A percentile compares a stretch with the other conserved stretches of the same genome.
Conservation (phyloP, 2,329 filamentous ascomycete genomes). For the Diaporthe caulivora region DNA sequence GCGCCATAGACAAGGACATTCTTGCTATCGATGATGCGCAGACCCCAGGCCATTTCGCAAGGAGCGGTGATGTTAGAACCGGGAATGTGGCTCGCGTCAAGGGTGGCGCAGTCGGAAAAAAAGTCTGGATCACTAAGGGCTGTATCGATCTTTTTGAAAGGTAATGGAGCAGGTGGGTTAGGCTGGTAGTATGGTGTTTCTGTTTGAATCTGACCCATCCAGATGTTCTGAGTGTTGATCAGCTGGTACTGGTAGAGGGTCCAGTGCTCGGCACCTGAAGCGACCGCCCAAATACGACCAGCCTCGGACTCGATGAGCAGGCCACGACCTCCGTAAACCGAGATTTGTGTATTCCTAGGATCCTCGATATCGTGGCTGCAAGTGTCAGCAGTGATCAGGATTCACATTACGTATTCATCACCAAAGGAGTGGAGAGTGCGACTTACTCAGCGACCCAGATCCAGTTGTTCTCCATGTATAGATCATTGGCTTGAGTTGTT, state of each 20-base stretch:
- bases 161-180: constrained; percentile 68
- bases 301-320: constrained; percentile 59
- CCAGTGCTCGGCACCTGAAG: constrained; percentile 75
- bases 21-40: constrained; percentile 68
- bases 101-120: constrained; percentile 54
- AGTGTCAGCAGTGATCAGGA: constrained; percentile 3
- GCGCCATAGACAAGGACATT: constrained; percentile 71
- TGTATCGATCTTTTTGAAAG: constrained; percentile 60
- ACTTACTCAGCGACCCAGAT: constrained; percentile 57
- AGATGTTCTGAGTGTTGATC: constrained; percentile 69
- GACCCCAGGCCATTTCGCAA: constrained; percentile 73
- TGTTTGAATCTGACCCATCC: constrained; percentile 74
- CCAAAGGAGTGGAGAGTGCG: background rate
- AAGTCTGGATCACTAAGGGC: constrained; percentile 64
- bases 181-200: constrained; percentile 81
- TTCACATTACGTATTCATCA: too few species aligned
- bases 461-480: constrained; percentile 65
- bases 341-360: constrained; percentile 56
- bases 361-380: constrained; percentile 64
- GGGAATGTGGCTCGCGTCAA: constrained; percentile 24
- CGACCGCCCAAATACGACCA: constrained; percentile 70
- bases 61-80: constrained; percentile 46
- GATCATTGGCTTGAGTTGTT: constrained; percentile 50
- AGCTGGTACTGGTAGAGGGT: constrained; percentile 79
- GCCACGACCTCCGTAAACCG: constrained; percentile 63